Conservation (phyloP, 2,329 filamentous ascomycete species). For the Coccinonectria pachysandricola region DNA sequence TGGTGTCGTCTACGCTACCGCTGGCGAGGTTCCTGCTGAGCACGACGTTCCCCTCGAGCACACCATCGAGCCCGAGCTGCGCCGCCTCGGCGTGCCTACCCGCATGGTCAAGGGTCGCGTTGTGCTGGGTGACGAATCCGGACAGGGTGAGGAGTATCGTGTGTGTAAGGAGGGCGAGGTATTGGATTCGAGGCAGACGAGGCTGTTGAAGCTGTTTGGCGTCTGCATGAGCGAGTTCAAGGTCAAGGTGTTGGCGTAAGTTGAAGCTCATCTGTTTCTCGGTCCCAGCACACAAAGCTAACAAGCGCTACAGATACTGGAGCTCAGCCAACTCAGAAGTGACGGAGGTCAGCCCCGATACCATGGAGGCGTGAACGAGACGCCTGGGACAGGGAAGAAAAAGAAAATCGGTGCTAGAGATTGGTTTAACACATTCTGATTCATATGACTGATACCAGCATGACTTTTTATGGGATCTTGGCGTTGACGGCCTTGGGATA, state of each 20-base stretch:
- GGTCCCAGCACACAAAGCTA: conserved; percentile 9
- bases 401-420: conserved; percentile 16
- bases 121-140: conserved; percentile 50
- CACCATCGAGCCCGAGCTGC: conserved; percentile 80
- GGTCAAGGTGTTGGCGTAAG: conserved; percentile 65
- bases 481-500: conserved; percentile 26
- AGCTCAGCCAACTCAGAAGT: conserved; percentile 47
- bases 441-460: conserved; percentile 27
- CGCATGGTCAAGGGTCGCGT: conserved; percentile 83
- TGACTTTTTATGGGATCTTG: conserved; percentile 23
- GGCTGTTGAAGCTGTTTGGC: conserved; percentile 86
- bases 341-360: conserved; percentile 38
- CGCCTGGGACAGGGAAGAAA: conserved; percentile 1
- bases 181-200: conserved; percentile 84
- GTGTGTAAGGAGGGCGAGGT: conserved; percentile 80
- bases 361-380: conserved; percentile 23
- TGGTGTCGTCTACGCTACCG: conserved; percentile 72
- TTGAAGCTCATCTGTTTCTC: conserved; percentile 10
- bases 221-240: conserved; percentile 85
- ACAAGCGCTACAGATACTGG: conserved; percentile 43
- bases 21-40: conserved; percentile 67
- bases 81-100: conserved; percentile 83
- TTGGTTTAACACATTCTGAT: conserved; percentile 18
- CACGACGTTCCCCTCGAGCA: conserved; percentile 82
- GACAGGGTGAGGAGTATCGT: conserved; percentile 50